phyloP scores from a whole-genome alignment of 305 asterid genomes.

The Caryopteris hybrid region DNA sequence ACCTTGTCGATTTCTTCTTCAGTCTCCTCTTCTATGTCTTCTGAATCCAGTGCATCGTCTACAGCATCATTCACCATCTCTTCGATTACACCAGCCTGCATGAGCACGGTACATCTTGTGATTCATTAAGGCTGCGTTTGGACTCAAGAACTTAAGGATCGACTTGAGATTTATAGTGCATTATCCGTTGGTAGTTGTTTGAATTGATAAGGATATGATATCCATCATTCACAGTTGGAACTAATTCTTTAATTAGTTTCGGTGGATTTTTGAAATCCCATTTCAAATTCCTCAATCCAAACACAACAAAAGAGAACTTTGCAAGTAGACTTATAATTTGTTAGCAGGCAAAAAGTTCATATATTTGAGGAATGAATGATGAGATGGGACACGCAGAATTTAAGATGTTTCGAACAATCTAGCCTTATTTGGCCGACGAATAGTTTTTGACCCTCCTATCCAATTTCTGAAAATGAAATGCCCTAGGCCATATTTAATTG shows the following conservation, averaged over 20 bases:
- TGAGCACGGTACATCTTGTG: neutral
- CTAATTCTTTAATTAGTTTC: too few relatives aligned
- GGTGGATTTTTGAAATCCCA: neutral
- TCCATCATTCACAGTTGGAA: neutral
- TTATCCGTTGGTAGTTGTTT: neutral
- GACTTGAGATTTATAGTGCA: too few relatives aligned
- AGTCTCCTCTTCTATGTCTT: constrained; percentile 88
- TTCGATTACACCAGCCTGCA: constrained; percentile 85
- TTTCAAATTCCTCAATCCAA: neutral
- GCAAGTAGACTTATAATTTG: neutral
- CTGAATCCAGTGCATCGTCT: constrained; percentile 78
- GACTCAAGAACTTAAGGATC: neutral
- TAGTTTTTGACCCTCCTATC: neutral
- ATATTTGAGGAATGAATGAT: neutral
- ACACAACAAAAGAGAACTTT: neutral
- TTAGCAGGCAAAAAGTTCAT: neutral
- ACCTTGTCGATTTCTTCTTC: constrained; percentile 92
- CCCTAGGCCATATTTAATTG: neutral
- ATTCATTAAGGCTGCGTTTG: neutral
- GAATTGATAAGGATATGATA: neutral
- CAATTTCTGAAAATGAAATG: neutral
- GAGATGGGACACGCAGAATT: neutral
- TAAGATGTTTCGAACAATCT: neutral
- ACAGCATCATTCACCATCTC: constrained; percentile 73
- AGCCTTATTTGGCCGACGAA: neutral